Percentiles rank a stretch among this genome's conserved stretches.
These are phyloP conservation scores for Diaporthe longicolla DNA, from an alignment of 2,329 filamentous ascomycete species.

Conservation along the genomic window DNA sequence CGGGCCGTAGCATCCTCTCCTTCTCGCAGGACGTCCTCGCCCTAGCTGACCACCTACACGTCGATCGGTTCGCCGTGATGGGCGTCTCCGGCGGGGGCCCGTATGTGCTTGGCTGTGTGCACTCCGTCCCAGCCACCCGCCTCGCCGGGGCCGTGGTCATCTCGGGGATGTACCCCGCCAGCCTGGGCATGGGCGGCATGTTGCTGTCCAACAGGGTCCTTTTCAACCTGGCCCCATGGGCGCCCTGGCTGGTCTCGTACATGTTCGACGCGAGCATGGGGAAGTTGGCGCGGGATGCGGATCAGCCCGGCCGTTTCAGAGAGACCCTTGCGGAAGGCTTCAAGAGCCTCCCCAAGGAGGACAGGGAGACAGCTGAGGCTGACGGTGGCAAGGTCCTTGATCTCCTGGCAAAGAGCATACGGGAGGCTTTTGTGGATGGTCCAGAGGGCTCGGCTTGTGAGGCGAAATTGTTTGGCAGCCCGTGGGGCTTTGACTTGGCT, in stretches of 20 bases:
- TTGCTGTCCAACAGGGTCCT: conserved; percentile 41
- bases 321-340: conserved; percentile 24
- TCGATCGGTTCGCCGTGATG: conserved; percentile 46
- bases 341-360: conserved; percentile 19
- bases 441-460: conserved; percentile 42
- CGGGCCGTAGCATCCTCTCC: conserved; percentile 45
- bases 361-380: conserved; percentile 23
- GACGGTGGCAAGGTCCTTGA: conserved; percentile 30
- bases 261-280: conserved; percentile 41
- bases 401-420: conserved; percentile 33
- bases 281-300: conserved; percentile 23
- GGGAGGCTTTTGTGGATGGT: conserved; percentile 32
- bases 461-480: conserved; percentile 29
- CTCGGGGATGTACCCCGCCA: conserved; percentile 44
- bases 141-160: conserved; percentile 43
- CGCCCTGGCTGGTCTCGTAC: conserved; percentile 39
- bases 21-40: conserved; percentile 47
- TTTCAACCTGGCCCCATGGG: conserved; percentile 43
- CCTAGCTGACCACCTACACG: conserved; percentile 46
- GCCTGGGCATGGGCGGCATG: conserved; percentile 46
- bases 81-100: conserved; percentile 50
- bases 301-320: conserved; percentile 32
- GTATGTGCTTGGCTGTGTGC: conserved; percentile 47
- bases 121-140: conserved; percentile 42
- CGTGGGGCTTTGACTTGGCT: conserved; percentile 47